These are phyloP conservation scores for Lasiodiplodia hormozganensis DNA, from an alignment of 2,329 filamentous ascomycete genomes.

Conservation along the genomic window DNA sequence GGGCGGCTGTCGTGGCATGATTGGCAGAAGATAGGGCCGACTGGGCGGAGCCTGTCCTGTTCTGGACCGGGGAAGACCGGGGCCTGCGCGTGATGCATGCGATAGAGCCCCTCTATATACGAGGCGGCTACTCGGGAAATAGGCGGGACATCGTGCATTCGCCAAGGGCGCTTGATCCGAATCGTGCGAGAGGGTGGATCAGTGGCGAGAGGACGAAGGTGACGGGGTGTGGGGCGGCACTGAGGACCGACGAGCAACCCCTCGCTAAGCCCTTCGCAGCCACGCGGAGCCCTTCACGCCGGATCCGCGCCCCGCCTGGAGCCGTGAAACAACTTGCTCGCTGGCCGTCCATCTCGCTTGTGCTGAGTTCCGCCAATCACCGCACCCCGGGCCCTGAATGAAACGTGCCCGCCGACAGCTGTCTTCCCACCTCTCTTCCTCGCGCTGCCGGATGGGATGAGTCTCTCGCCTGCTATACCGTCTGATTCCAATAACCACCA, in stretches of 20 bases:
- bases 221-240: slow-evolving; percentile 9
- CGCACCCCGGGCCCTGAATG: not conserved
- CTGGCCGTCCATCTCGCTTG: not conserved
- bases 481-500: not conserved
- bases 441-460: not conserved
- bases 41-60: not conserved
- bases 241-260: slow-evolving; percentile 6
- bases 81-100: not conserved
- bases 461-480: not conserved
- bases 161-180: not conserved
- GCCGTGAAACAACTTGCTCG: not conserved
- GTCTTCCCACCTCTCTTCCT: not conserved
- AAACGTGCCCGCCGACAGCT: not conserved
- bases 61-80: not conserved
- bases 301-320: slow-evolving; percentile 11
- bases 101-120: not conserved
- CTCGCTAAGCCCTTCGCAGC: slow-evolving; percentile 10
- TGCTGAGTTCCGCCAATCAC: not conserved
- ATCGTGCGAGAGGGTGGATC: not conserved
- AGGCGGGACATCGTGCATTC: not conserved
- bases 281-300: slow-evolving; percentile 4
- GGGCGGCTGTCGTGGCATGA: not conserved
- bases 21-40: not conserved
- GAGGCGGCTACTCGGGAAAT: slow-evolving; percentile 1
- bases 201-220: slow-evolving; percentile 1